These are phyloP conservation scores for Henckelia pumila DNA, from an alignment of 257 asterid species.

Conservation along the genomic window DNA sequence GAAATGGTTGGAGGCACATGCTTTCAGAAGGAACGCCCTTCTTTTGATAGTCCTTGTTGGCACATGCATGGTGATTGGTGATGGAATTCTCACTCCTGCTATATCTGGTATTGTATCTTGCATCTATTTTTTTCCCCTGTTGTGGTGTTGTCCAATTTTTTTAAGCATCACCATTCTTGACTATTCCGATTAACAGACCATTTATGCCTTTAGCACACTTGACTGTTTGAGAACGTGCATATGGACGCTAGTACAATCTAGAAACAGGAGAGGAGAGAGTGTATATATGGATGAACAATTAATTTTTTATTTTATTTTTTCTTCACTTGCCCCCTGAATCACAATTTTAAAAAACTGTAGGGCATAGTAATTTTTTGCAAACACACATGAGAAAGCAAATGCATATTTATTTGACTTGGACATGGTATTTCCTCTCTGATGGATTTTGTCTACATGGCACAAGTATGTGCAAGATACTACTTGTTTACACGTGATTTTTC, in stretches of 20 bases:
- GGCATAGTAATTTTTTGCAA: no score
- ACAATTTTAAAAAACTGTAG: no score
- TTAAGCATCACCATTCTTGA: neutral
- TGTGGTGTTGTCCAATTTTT: neutral
- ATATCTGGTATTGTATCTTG: constrained; percentile 64
- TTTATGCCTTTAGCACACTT: neutral
- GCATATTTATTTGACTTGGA: no score
- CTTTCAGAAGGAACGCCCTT: constrained; percentile 65
- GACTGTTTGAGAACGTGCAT: neutral
- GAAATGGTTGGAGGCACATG: constrained; percentile 77
- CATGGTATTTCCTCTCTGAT: no score
- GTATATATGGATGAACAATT: no score
- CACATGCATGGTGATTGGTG: constrained; percentile 95
- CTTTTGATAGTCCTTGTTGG: constrained; percentile 81
- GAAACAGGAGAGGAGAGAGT: no score
- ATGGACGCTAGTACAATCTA: neutral
- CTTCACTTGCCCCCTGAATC: no score
- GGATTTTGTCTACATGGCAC: no score
- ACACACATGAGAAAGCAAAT: no score
- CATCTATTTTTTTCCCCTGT: neutral
- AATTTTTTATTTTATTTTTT: no score
- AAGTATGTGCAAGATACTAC: no score
- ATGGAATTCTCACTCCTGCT: constrained; percentile 99
- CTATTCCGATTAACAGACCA: no score
- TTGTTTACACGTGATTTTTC: neutral